Conservation (phyloP, 1,284 basidiomycete genomes). For the Dichomitus squalens region DNA sequence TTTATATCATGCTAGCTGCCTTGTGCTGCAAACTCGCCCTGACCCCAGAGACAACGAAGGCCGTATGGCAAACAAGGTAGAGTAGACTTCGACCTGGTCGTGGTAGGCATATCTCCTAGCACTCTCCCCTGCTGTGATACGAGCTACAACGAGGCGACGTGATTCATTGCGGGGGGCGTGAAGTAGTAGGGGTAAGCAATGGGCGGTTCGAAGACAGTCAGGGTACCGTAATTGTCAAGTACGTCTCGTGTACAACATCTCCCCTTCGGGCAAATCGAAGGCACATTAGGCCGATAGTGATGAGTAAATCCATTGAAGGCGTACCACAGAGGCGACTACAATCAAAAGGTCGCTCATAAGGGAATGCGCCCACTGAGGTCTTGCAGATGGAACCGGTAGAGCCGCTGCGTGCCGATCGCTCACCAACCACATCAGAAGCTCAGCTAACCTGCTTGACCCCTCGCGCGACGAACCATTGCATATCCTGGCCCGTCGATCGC, state of each 20-base stretch:
- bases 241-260: background rate
- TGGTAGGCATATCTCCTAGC: constrained; percentile 39
- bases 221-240: too few relatives aligned
- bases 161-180: constrained; percentile 17
- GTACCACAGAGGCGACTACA: background rate
- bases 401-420: too few relatives aligned
- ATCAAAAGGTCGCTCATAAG: background rate
- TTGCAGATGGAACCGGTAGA: too few relatives aligned
- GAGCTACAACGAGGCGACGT: constrained; percentile 5
- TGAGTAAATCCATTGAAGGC: too few relatives aligned
- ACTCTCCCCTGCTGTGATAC: background rate
- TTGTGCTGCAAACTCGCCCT: constrained; percentile 53
- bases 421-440: too few relatives aligned
- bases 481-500: background rate
- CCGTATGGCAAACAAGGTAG: constrained; percentile 57
- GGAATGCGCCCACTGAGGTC: background rate
- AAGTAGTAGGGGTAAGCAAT: too few relatives aligned
- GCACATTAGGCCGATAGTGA: too few relatives aligned
- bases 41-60: constrained; percentile 57
- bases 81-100: constrained; percentile 61
- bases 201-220: too few relatives aligned
- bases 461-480: constrained; percentile 8
- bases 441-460: constrained; percentile 1
- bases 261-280: too few relatives aligned
- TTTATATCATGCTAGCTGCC: background rate